Conservation (phyloP, 176 grass and related monocot genomes). For the Bothriochloa decipiens region DNA sequence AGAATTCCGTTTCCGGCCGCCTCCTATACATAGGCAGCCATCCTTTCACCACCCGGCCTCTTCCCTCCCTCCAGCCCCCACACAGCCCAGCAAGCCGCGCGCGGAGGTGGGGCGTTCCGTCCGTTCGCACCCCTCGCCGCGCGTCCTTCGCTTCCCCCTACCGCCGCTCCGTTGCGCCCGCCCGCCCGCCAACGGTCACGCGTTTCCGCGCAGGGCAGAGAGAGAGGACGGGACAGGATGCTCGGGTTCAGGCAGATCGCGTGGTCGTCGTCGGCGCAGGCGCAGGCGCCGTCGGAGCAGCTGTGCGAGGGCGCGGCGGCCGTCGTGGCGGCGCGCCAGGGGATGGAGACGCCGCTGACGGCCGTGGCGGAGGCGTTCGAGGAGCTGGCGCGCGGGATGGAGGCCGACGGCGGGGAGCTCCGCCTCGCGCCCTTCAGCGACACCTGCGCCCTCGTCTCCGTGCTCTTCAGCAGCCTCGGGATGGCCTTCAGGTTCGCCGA, state of each 20-base stretch:
- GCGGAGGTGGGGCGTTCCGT: slow-evolving; percentile 12
- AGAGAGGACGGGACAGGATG: slow-evolving; percentile 18
- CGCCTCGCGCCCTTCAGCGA: slow-evolving; percentile 68
- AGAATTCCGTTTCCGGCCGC: slow-evolving; percentile 16
- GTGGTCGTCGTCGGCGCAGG: slow-evolving; percentile 39
- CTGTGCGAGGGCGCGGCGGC: slow-evolving; percentile 39
- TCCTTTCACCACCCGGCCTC: neutral
- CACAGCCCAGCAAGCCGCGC: slow-evolving; percentile 10
- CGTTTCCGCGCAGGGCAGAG: no score
- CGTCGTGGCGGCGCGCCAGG: slow-evolving; percentile 41
- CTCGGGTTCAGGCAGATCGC: slow-evolving; percentile 56
- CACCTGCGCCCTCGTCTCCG: slow-evolving; percentile 86
- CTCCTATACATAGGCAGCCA: slow-evolving; percentile 55
- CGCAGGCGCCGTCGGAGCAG: slow-evolving; percentile 30
- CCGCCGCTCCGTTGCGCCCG: neutral
- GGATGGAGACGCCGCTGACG: slow-evolving; percentile 60
- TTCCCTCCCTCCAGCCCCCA: neutral
- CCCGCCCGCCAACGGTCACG: slow-evolving; percentile 27
- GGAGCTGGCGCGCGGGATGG: slow-evolving; percentile 60
- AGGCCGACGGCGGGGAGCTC: slow-evolving; percentile 56
- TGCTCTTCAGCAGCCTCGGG: slow-evolving; percentile 87
- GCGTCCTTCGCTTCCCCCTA: neutral
- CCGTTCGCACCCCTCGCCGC: slow-evolving; percentile 36
- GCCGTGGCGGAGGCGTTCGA: slow-evolving; percentile 85
- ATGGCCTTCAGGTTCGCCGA: slow-evolving; percentile 97